Base-by-base conservation (phyloP, 1,139 yeast genomes). In the Wickerhamomyces sp. region DNA sequence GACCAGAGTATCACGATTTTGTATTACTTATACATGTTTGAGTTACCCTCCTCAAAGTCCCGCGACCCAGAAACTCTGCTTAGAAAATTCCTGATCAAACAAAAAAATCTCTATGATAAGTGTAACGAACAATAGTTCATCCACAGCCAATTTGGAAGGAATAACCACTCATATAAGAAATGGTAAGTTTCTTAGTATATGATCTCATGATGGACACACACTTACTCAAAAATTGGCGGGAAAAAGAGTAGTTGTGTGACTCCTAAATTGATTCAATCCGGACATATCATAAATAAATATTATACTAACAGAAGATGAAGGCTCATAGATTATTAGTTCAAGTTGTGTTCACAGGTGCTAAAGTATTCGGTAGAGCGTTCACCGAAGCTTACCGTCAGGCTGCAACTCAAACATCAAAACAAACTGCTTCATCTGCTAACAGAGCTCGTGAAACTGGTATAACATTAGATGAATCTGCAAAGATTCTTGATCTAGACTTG, bases 371-470 rank as follows among this genome's bases (percentile, higher is more conserved):
- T 44, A 79, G 88, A 56, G 99, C 99, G 0, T 93, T 93, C 66
- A 78, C 91, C n/a, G 96, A 90, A 64, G 98, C 99, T 0, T 93
- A 91, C 73, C 85, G 84, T 60, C 98, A 93, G 68, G 98, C 99
- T 1, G 95, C 97, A 15, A 84, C 87, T 47, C 90, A 89, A 36
- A 78, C 89, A 10, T 87, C 89, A 8, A 79, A 84, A 42, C 79
- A 79, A 55, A 70, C 76, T 45, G 88, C 95, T 18, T 71, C 77
- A 14, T 71, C 76, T 29, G 77, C 79, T 0, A 56, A 53, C 42
- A 64, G 74, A 45, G 71, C 78, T 6, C 72, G 74, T 34, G 80
- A 79, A 42, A 89, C 91, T 43, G 97, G 96, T 39, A 79, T 93
- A 45, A 74, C 91, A 7, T 73, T 88, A 39, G 95, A 86, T 54